These are phyloP conservation scores for Botrytis elliptica DNA, from an alignment of 2,329 filamentous ascomycete species.

Conservation along the genomic window DNA sequence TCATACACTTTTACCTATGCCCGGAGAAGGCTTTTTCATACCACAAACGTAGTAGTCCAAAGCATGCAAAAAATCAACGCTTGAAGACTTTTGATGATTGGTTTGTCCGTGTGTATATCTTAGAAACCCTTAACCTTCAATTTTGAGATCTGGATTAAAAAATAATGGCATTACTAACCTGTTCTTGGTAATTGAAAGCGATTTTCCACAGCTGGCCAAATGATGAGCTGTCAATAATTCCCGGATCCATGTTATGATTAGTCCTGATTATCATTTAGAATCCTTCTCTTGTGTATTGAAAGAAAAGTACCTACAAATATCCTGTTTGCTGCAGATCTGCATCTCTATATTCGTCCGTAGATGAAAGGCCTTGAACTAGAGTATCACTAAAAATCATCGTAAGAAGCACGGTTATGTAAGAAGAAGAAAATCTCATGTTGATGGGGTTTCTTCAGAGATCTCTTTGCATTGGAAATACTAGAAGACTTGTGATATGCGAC, in stretches of 20 bases:
- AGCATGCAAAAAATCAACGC: not conserved
- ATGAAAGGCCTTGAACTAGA: not conserved
- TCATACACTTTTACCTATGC: conserved; percentile 41
- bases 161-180: not conserved
- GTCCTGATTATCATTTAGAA: not conserved
- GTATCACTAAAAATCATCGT: not conserved
- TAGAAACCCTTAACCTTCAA: not conserved
- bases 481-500: not conserved
- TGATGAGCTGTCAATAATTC: conserved; percentile 53
- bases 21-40: not conserved
- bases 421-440: not conserved
- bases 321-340: conserved; percentile 16
- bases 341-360: conserved; percentile 19
- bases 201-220: conserved; percentile 57
- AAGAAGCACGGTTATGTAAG: not conserved
- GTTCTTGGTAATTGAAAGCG: conserved; percentile 18
- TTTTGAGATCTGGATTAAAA: not conserved
- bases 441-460: not conserved
- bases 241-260: conserved; percentile 64
- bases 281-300: not conserved
- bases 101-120: not conserved
- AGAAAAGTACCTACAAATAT: not conserved
- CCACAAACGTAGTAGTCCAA: not conserved
- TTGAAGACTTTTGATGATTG: not conserved
- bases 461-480: not conserved